phyloP scores from a whole-genome alignment of 2,329 filamentous ascomycete species.

The Graphilbum fragrans region DNA sequence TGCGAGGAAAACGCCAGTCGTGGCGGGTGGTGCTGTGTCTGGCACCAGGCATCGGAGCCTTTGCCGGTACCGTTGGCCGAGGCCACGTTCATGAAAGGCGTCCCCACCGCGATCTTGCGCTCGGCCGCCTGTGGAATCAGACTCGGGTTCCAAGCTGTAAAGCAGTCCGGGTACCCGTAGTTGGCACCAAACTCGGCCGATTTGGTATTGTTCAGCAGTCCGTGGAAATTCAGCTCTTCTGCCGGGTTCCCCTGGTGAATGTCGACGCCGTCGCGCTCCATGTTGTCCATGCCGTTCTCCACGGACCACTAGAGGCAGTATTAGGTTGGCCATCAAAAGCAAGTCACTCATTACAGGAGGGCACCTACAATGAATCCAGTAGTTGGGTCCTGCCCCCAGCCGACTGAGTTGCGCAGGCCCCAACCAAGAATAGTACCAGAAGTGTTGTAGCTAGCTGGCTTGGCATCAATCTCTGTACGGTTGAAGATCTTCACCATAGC shows the following conservation, averaged over 20 bases:
- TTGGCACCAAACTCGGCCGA: constrained; percentile 26
- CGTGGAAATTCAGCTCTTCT: constrained; percentile 64
- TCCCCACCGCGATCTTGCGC: constrained; percentile 17
- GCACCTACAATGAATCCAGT: constrained; percentile 41
- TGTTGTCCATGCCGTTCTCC: constrained; percentile 59
- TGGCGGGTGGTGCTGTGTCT: constrained; percentile 16
- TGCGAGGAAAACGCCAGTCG: constrained; percentile 41
- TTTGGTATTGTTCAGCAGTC: constrained; percentile 40
- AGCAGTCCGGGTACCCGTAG: constrained; percentile 54
- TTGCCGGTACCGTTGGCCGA: constrained; percentile 17
- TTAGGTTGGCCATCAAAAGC: background rate
- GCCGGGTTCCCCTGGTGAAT: constrained; percentile 58
- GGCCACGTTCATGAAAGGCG: constrained; percentile 19
- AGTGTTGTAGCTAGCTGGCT: constrained; percentile 25
- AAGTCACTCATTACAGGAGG: background rate
- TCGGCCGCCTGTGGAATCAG: constrained; percentile 17
- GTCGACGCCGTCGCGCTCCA: constrained; percentile 44
- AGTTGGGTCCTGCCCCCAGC: constrained; percentile 49
- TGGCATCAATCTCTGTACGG: constrained; percentile 16
- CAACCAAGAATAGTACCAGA: constrained; percentile 44
- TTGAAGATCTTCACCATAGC: constrained; percentile 45
- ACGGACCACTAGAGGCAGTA: constrained; percentile 37
- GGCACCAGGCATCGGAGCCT: constrained; percentile 14
- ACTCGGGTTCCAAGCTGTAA: constrained; percentile 40
- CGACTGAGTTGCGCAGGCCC: constrained; percentile 57